Conservation (phyloP, 1,284 basidiomycete species). For the Rhodotorula sp. region DNA sequence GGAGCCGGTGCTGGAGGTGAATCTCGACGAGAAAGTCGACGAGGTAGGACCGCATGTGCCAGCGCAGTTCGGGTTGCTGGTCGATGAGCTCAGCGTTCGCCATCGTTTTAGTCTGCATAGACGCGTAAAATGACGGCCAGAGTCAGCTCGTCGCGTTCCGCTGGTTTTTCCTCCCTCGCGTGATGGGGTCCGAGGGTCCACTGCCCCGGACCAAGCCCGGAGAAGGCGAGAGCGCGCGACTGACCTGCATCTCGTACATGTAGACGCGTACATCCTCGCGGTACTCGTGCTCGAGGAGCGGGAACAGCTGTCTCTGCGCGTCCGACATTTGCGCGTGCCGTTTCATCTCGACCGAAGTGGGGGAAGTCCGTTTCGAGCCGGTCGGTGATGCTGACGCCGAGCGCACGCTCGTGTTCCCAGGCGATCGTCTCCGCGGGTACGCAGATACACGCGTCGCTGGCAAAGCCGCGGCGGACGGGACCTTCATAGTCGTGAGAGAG, state of each 20-base stretch:
- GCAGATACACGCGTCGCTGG: conserved; percentile 16
- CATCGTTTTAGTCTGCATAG: conserved; percentile 70
- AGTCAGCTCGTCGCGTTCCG: neutral
- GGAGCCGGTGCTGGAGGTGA: conserved; percentile 92
- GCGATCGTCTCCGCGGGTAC: conserved; percentile 20
- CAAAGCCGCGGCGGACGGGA: conserved; percentile 11
- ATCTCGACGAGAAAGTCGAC: conserved; percentile 99
- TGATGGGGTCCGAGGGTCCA: neutral
- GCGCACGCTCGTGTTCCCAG: conserved; percentile 8
- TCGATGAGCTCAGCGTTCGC: conserved; percentile 92
- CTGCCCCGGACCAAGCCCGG: neutral
- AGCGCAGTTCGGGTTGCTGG: conserved; percentile 73
- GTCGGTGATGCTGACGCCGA: conserved; percentile 27
- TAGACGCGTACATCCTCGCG: conserved; percentile 85
- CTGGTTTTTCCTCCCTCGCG: neutral
- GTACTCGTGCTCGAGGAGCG: conserved; percentile 81
- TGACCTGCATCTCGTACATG: conserved; percentile 97
- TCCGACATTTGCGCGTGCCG: conserved; percentile 30
- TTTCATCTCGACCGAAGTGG: conserved; percentile 37
- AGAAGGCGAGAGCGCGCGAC: conserved; percentile 47
- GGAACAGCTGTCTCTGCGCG: conserved; percentile 49
- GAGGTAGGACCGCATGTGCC: conserved; percentile 92
- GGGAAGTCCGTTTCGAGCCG: conserved; percentile 25
- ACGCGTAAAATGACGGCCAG: conserved; percentile 13
- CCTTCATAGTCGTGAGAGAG: conserved; percentile 19